Evolutionary conservation across 2,329 filamentous ascomycete species (phyloP).

Genomic region (Microsporum ferrugineum): DNA sequence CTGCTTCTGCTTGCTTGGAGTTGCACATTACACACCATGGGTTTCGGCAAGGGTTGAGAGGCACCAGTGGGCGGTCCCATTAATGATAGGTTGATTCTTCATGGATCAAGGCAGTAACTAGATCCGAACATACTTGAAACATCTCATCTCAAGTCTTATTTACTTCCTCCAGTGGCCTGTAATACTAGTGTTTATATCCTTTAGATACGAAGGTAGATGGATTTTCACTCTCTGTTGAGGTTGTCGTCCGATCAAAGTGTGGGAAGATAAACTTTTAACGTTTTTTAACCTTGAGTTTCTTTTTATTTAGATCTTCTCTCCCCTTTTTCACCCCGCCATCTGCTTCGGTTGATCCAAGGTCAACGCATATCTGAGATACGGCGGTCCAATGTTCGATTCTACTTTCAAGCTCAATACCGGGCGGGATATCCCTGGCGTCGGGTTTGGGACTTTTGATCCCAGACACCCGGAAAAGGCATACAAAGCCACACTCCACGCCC

Average conservation of each 20-base stretch:
- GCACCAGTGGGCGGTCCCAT: neutral
- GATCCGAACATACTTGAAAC: neutral
- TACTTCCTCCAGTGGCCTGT: neutral
- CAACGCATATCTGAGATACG: neutral
- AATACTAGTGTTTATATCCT: neutral
- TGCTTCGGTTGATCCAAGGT: too few species aligned
- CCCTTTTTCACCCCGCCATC: neutral
- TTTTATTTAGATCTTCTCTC: neutral
- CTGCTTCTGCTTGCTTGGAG: neutral
- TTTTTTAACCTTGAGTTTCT: neutral
- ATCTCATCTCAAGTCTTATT: neutral
- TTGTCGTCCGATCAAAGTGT: neutral
- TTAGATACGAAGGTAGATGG: neutral
- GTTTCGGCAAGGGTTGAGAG: neutral
- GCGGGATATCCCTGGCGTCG: conserved; percentile 50
- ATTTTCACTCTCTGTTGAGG: neutral
- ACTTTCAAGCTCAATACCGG: conserved; percentile 46
- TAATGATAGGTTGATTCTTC: neutral
- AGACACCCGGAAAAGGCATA: conserved; percentile 52
- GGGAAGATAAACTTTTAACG: neutral
- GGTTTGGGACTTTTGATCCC: conserved; percentile 49
- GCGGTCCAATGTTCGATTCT: neutral
- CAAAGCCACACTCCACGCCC: conserved; percentile 40
- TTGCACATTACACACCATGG: neutral
- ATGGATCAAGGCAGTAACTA: neutral